Conservation (phyloP, 768 basidiomycete species). For the Leccinum disarticulatum region DNA sequence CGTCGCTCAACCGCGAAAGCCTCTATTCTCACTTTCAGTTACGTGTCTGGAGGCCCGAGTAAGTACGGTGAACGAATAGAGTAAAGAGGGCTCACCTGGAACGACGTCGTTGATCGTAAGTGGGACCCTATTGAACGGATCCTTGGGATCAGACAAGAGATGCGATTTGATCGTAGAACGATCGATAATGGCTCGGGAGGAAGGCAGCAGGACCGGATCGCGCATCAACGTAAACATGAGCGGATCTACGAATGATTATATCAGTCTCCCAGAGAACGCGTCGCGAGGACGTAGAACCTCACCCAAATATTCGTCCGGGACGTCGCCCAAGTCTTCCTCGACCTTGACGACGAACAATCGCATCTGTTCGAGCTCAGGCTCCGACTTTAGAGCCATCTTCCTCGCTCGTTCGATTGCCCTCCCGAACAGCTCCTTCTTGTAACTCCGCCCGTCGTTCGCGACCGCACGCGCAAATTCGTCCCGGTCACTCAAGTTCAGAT, state of each 20-base stretch:
- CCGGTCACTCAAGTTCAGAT: constrained; percentile 81
- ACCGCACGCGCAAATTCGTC: constrained; percentile 81
- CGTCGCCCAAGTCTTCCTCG: constrained; percentile 89
- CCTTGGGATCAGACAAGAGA: constrained; percentile 84
- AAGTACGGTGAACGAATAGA: neutral
- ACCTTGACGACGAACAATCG: constrained; percentile 74
- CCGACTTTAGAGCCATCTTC: constrained; percentile 66
- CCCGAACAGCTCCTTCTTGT: constrained; percentile 81
- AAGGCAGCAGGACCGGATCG: constrained; percentile 89
- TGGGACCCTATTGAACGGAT: constrained; percentile 94
- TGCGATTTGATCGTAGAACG: constrained; percentile 94
- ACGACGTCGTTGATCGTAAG: constrained; percentile 76
- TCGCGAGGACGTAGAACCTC: constrained; percentile 33
- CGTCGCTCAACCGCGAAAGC: constrained; percentile 63
- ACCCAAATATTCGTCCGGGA: constrained; percentile 97
- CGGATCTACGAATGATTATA: constrained; percentile 54
- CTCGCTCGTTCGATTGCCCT: constrained; percentile 67
- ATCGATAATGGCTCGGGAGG: constrained; percentile 78
- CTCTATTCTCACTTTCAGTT: constrained; percentile 74
- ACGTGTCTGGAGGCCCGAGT: constrained; percentile 46
- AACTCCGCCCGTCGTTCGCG: constrained; percentile 93
- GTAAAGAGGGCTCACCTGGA: constrained; percentile 53
- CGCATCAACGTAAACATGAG: constrained; percentile 92
- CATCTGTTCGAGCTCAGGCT: constrained; percentile 71
- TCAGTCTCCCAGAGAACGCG: neutral